Percentiles rank a stretch among this genome's conserved stretches.
phyloP scores from a whole-genome alignment of 257 asterid genomes.

The Fraxinus pennsylvanica region DNA sequence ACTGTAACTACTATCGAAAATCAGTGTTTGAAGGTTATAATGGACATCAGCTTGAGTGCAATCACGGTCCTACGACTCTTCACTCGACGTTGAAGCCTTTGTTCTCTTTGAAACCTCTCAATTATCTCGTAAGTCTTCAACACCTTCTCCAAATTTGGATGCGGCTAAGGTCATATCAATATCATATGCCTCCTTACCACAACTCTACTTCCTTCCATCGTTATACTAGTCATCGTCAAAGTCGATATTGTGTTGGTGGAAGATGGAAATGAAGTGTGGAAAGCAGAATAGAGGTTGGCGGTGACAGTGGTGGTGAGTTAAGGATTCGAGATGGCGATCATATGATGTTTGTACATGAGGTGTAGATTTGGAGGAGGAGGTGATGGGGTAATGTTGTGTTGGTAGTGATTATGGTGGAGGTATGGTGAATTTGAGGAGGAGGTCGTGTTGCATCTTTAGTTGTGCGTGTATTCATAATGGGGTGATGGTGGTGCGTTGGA shows the following conservation, averaged over 20 bases:
- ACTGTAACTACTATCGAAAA: no score
- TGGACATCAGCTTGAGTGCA: constrained; percentile 83
- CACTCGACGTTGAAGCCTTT: constrained; percentile 71
- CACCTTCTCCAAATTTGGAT: constrained; percentile 68
- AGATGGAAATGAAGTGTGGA: constrained; percentile 24
- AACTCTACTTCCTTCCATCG: constrained; percentile 48
- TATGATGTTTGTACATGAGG: no score
- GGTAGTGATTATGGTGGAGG: no score
- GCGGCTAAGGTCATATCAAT: constrained; percentile 26
- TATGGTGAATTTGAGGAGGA: no score
- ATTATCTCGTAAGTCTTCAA: constrained; percentile 81
- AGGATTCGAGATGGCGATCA: no score
- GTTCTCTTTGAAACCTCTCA: constrained; percentile 84
- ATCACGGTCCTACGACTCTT: constrained; percentile 72
- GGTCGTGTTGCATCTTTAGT: no score
- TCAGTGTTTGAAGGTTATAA: constrained; percentile 64
- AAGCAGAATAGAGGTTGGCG: constrained; percentile 43
- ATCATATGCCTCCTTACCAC: constrained; percentile 96
- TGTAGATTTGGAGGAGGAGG: no score
- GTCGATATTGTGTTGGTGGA: constrained; percentile 20
- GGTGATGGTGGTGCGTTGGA: no score
- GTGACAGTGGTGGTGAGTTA: constrained; percentile 23
- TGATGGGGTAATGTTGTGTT: no score
- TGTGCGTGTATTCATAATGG: no score
- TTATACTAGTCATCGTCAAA: constrained; percentile 39